These are phyloP conservation scores for Scenedesmus sp. DNA, from an alignment of 163 green algal genomes.

Conservation along the genomic window DNA sequence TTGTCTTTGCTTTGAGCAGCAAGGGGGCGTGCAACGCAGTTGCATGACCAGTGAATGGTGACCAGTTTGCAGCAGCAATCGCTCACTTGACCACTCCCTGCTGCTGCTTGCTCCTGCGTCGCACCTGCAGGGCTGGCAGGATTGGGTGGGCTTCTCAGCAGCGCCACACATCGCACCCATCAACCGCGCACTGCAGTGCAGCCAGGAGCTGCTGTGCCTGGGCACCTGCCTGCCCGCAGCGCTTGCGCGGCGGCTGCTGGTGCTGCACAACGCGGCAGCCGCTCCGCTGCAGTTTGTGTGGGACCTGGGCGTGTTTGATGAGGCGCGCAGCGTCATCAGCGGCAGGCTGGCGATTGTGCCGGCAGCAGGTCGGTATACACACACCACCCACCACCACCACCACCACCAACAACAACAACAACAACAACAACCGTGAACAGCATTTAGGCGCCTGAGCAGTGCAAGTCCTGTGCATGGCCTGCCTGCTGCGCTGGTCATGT, in stretches of 20 bases:
- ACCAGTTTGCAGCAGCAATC: too few species aligned
- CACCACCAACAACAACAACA: too few species aligned
- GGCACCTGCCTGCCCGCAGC: slow-evolving; percentile 56
- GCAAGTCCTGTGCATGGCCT: too few species aligned
- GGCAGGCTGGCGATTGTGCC: slow-evolving; percentile 35
- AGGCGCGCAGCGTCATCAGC: neutral
- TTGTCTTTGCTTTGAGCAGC: too few species aligned
- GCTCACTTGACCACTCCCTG: too few species aligned
- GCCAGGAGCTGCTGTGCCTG: slow-evolving; percentile 64
- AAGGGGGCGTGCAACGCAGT: too few species aligned
- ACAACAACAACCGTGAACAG: too few species aligned
- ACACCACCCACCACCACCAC: too few species aligned
- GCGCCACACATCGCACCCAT: slow-evolving; percentile 28
- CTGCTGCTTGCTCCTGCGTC: neutral
- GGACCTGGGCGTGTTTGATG: slow-evolving; percentile 59
- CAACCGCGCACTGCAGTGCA: slow-evolving; percentile 54
- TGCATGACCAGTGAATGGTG: too few species aligned
- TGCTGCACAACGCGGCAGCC: slow-evolving; percentile 59
- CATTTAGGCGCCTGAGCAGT: too few species aligned
- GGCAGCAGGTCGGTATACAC: neutral
- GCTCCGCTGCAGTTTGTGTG: slow-evolving; percentile 67
- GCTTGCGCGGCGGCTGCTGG: slow-evolving; percentile 59
- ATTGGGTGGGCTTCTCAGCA: slow-evolving; percentile 62
- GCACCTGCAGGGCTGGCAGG: slow-evolving; percentile 48
- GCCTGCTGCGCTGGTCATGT: too few species aligned